These are phyloP conservation scores for Apophysomyces trapeziformis DNA, from an alignment of 371 early-diverging fungal genomes.

Conservation along the genomic window DNA sequence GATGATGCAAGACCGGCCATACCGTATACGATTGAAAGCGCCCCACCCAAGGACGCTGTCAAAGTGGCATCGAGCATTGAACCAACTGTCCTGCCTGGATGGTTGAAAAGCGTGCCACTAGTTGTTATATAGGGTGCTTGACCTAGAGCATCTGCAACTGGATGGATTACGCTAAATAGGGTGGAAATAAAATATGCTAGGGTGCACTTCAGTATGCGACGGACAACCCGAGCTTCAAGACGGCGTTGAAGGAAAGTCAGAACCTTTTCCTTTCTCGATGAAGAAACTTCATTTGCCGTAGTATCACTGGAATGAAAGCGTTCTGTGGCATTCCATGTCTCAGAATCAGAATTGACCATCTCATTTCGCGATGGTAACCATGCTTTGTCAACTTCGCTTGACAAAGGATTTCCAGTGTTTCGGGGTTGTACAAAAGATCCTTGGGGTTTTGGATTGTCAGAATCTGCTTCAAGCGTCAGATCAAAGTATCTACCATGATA, in stretches of 20 bases:
- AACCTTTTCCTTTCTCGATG: conserved; percentile 5
- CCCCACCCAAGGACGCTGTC: conserved; percentile 44
- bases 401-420: background rate
- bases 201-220: conserved; percentile 33
- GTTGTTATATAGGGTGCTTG: conserved; percentile 27
- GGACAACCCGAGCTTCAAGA: conserved; percentile 33
- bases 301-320: background rate
- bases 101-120: conserved; percentile 46
- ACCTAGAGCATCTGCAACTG: conserved; percentile 23
- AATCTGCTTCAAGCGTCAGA: background rate
- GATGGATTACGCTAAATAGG: conserved; percentile 26
- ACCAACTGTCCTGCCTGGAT: conserved; percentile 57
- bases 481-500: background rate
- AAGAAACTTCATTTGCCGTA: background rate
- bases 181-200: conserved; percentile 29
- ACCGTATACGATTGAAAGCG: conserved; percentile 42
- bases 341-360: background rate
- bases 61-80: conserved; percentile 54
- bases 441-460: background rate
- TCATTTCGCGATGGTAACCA: background rate
- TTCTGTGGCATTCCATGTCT: background rate
- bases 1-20: conserved; percentile 40
- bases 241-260: conserved; percentile 9
- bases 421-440: background rate
- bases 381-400: background rate